These are phyloP conservation scores for Kwoniella pini DNA, from an alignment of 768 basidiomycete genomes.

Conservation along the genomic window DNA sequence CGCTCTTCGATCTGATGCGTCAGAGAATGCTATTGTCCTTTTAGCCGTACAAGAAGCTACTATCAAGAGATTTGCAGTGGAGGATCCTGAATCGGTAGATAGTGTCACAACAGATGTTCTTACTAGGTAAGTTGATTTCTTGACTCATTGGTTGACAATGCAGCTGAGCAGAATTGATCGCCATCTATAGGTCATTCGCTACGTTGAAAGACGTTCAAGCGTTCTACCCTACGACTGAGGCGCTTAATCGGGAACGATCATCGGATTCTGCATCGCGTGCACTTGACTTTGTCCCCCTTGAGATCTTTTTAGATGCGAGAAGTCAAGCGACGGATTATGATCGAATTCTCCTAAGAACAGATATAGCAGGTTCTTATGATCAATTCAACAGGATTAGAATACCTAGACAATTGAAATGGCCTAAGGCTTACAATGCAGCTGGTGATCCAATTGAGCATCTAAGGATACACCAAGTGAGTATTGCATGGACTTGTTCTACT, in stretches of 20 bases:
- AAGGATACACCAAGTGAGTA: constrained; percentile 65
- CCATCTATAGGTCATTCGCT: constrained; percentile 68
- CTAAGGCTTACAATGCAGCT: constrained; percentile 20
- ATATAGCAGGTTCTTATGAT: constrained; percentile 82
- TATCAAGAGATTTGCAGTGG: constrained; percentile 73
- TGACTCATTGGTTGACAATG: neutral
- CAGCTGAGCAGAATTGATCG: constrained; percentile 18
- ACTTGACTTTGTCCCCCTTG: constrained; percentile 69
- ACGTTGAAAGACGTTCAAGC: constrained; percentile 78
- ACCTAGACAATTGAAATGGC: constrained; percentile 58
- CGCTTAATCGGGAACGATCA: constrained; percentile 21
- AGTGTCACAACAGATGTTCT: constrained; percentile 81
- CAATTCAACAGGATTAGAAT: constrained; percentile 90
- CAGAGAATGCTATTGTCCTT: constrained; percentile 65
- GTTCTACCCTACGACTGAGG: constrained; percentile 65
- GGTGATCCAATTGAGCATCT: constrained; percentile 59
- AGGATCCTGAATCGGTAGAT: constrained; percentile 80
- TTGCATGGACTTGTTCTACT: neutral
- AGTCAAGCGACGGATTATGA: constrained; percentile 82
- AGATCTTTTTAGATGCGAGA: constrained; percentile 80
- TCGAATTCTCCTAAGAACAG: constrained; percentile 83
- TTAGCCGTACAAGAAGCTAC: constrained; percentile 77
- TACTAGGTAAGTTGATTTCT: constrained; percentile 63
- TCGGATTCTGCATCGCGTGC: constrained; percentile 16
- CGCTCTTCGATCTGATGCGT: constrained; percentile 67